Evolutionary conservation across 1,284 basidiomycete species (phyloP), one percentile per base, ranked within the genome.

Genomic region (Apiotrichum porosum): DNA sequence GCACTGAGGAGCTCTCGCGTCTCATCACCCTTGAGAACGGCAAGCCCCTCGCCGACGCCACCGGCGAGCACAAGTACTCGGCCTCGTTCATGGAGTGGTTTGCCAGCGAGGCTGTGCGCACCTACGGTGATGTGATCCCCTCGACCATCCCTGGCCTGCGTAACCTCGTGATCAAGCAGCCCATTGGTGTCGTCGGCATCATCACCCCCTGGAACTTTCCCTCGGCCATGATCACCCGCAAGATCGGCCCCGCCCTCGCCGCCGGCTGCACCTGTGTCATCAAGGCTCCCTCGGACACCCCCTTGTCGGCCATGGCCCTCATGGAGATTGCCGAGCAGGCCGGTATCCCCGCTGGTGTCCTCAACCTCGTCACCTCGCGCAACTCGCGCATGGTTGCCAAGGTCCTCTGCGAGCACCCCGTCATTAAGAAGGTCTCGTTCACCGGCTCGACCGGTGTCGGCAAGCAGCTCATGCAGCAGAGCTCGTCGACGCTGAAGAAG

Each of bases 201-300:
- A 69, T 69, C 51, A 69, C 69, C 49, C 61, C 72, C 63, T 65
- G 74, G 75, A 55, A 55, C 49, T 55, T 42, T 36, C 37, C 42
- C 14, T 36, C 39, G 30, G 89, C 88, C 0, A 94, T 94, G 77
- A 76, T 80, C 57, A 77, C 76, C 0, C 70, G 78, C 32, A 80
- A 80, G 64, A 61, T 78, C 23, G 76, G 68, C 3, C 76, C 79
- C 1, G 79, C 79, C 1, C 81, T 97, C 10, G 88, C 91, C 9
- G 92, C 91, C 21, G 94, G 94, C 26, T 97, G 94, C 73, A 95
- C 93, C 0, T 80, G 83, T 3, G 92, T 98, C 48, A 83, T 97
- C 71, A 97, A 98, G 68, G 91, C 93, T 1, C 85, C 94, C 2
- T 82, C 91, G 0, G 94, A 98, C 74, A 92, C 94, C 0, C 94